phyloP scores from a whole-genome alignment of 257 asterid species.

The Verbascum thapsus region DNA sequence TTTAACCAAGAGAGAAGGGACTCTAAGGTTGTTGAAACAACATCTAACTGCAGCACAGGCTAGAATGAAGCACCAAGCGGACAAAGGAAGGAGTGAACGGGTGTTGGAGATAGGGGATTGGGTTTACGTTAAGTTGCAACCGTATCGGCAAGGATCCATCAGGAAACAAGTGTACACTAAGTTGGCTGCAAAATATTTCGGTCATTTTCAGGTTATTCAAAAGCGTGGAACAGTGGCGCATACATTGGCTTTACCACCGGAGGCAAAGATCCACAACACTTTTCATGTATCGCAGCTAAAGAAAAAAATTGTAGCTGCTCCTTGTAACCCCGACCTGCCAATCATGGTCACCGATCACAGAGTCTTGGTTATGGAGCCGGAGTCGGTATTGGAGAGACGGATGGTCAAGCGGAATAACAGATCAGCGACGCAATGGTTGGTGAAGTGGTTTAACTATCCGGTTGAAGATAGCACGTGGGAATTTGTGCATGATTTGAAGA shows the following conservation, averaged over 20 bases:
- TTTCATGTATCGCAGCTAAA: background rate
- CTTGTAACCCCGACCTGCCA: background rate
- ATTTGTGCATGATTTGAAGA: background rate
- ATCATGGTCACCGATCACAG: no score
- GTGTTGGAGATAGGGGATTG: background rate
- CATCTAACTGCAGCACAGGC: background rate
- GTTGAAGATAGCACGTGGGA: background rate
- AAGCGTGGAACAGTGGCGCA: background rate
- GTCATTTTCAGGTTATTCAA: background rate
- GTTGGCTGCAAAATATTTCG: background rate
- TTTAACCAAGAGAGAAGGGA: background rate
- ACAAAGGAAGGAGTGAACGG: background rate
- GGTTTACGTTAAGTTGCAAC: background rate
- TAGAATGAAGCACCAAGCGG: background rate
- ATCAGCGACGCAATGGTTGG: no score
- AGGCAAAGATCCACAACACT: background rate
- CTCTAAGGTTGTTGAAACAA: background rate
- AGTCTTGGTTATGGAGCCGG: no score
- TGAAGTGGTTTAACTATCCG: background rate
- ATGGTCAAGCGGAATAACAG: fast-evolving
- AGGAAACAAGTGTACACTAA: background rate
- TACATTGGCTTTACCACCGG: background rate
- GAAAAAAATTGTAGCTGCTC: no score
- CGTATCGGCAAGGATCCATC: background rate
- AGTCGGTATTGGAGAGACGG: no score